Evolutionary conservation across 129 eudicot species (phyloP), one percentile per base, ranked within the genome.

Genomic region (Gnaphalium uliginosum): DNA sequence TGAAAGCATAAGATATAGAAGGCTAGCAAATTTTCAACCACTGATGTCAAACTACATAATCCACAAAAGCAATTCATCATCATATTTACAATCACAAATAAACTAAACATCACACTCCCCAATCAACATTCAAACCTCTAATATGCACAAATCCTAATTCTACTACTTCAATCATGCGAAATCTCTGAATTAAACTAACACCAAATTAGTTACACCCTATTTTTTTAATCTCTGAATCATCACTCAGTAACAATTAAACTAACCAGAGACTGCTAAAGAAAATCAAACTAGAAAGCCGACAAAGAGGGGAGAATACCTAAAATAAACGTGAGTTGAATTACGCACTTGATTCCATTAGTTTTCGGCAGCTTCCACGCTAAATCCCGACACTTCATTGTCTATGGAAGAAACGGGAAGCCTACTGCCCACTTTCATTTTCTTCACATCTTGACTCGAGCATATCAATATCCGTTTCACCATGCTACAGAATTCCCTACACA

Each of bases 361-460:
- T 76, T 80, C 81, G 2, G 65, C 63, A 57, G 65, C 71, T 74
- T 87, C 93, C 75, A 82, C 72, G 81, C 78, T 88, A 60, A 78
- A 72, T 65, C 77, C 90, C 6, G 86, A 66, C 76, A 64, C 86
- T 32, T 88, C 96, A 50, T 83, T 76, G 32, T 87, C 85, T 21
- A 74, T 8, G 66, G 81, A 77, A 37, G 80, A 76, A 72, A 72
- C 15, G 1, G 88, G 87, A 23, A 86, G 81, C 77, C 81, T 89
- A 66, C 79, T 84, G 69, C 86, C 89, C 9, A 76, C 75, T 32
- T 79, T 87, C 91, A 92, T 81, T 79, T 89, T 92, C 89, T 89
- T 92, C 65, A 89, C 91, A 19, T 92, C 96, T 78, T 87, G 97
- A 82, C 89, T 92, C 5, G 79, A 87, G 56, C 91, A 89, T 33